A percentile compares a stretch with the other conserved stretches of the same genome.
phyloP scores from a whole-genome alignment of 1,139 yeast species.

The Yamadazyma kanchanaburiensis region DNA sequence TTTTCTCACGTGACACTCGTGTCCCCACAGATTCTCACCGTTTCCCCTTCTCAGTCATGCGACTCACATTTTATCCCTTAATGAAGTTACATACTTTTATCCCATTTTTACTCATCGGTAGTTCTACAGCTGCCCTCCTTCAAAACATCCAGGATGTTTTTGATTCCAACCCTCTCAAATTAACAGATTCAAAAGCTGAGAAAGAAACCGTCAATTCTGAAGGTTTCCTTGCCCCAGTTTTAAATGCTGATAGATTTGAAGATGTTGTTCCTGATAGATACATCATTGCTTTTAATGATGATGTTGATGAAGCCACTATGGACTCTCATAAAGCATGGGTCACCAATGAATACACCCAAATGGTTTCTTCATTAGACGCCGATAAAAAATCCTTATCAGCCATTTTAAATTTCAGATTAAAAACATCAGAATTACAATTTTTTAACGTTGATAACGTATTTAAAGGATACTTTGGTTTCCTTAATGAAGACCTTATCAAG shows the following conservation, averaged over 20 bases:
- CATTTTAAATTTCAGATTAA: conserved; percentile 11
- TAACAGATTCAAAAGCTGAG: conserved; percentile 1
- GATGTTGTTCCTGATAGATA: conserved; percentile 71
- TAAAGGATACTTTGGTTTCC: conserved; percentile 72
- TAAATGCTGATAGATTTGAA: conserved; percentile 36
- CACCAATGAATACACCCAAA: conserved; percentile 29
- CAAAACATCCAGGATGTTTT: conserved; percentile 8
- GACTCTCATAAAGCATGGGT: conserved; percentile 67
- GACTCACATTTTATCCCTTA: not conserved
- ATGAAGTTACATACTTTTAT: conserved; percentile 7
- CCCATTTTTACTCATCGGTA: conserved; percentile 1
- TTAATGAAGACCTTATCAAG: conserved; percentile 68
- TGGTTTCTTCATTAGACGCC: conserved; percentile 32
- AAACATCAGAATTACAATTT: conserved; percentile 16
- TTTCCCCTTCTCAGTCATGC: not conserved
- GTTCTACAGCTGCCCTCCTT: conserved; percentile 4
- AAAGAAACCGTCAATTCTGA: conserved; percentile 8
- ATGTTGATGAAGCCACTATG: conserved; percentile 46
- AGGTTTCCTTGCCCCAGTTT: conserved; percentile 47
- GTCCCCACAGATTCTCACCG: not conserved
- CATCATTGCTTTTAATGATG: conserved; percentile 69
- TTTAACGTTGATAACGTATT: conserved; percentile 57
- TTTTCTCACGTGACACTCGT: not conserved
- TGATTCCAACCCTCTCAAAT: conserved; percentile 8
- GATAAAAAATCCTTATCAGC: conserved; percentile 7